phyloP scores from a whole-genome alignment of 2,329 filamentous ascomycete genomes.

The Colletotrichum falcatum region DNA sequence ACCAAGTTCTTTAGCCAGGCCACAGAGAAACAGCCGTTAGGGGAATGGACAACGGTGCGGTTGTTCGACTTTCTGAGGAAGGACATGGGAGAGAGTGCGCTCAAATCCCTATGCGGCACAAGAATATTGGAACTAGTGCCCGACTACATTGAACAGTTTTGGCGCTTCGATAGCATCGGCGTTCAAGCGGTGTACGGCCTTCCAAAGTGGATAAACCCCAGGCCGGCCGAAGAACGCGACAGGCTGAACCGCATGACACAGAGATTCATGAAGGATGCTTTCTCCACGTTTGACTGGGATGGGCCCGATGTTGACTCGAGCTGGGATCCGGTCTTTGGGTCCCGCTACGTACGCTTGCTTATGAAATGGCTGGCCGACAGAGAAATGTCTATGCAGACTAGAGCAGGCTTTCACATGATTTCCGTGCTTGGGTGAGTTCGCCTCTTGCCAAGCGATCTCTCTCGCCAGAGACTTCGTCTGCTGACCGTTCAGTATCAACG shows the following conservation, averaged over 20 bases:
- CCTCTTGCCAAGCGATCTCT: rapidly evolving
- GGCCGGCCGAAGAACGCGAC: conserved; percentile 41
- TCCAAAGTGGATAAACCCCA: conserved; percentile 43
- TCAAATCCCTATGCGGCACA: conserved; percentile 44
- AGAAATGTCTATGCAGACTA: conserved; percentile 39
- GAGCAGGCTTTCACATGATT: conserved; percentile 34
- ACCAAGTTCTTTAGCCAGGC: conserved; percentile 31
- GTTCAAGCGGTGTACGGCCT: conserved; percentile 43
- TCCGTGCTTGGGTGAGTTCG: conserved; percentile 21
- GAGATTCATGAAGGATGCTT: conserved; percentile 36
- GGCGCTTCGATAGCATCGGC: conserved; percentile 44
- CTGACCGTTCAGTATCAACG: conserved; percentile 41
- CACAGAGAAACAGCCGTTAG: conserved; percentile 34
- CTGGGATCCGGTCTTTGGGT: conserved; percentile 49
- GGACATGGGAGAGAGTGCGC: conserved; percentile 44
- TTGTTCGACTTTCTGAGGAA: conserved; percentile 42
- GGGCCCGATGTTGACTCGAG: conserved; percentile 33
- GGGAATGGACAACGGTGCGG: conserved; percentile 42
- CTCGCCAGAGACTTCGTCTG: no score
- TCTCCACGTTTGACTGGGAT: conserved; percentile 42
- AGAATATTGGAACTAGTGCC: conserved; percentile 45
- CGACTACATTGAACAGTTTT: conserved; percentile 44
- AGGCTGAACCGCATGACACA: conserved; percentile 31
- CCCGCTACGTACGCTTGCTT: conserved; percentile 42
- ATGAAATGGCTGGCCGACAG: conserved; percentile 42